Evolutionary conservation across 768 basidiomycete genomes (phyloP).

Genomic region (Leccinum disarticulatum): DNA sequence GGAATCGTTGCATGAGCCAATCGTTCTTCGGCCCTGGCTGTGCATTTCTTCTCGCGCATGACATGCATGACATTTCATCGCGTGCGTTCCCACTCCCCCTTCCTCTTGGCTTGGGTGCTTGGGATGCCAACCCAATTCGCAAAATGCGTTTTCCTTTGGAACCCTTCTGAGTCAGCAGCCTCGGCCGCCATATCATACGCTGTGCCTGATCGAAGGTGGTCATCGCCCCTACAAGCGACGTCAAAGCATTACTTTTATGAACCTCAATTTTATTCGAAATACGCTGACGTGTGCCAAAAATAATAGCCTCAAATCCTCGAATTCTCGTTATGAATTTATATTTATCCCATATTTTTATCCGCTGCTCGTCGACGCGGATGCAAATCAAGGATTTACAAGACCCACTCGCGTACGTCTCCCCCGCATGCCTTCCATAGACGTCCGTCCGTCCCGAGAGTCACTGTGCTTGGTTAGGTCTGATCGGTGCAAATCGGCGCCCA

Average conservation of each 20-base stretch:
- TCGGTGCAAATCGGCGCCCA: conserved; percentile 10
- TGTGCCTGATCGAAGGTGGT: conserved; percentile 30
- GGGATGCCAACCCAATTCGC: conserved; percentile 1
- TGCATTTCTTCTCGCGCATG: conserved; percentile 3
- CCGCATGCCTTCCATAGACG: neutral
- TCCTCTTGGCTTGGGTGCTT: neutral
- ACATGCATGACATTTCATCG: neutral
- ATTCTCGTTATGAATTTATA: conserved; percentile 14
- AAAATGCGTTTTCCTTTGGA: neutral
- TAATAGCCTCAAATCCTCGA: conserved; percentile 26
- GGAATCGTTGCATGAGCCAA: conserved; percentile 6
- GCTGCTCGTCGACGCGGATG: neutral
- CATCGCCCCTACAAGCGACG: conserved; percentile 23
- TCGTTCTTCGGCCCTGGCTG: conserved; percentile 2
- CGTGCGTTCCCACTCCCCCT: neutral
- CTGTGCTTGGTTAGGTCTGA: neutral
- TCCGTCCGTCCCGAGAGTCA: neutral
- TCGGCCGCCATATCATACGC: neutral
- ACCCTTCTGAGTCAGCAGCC: conserved; percentile 4
- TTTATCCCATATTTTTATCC: conserved; percentile 29
- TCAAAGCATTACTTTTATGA: conserved; percentile 21
- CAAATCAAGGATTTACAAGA: neutral
- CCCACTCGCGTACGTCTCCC: neutral
- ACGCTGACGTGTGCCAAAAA: conserved; percentile 27
- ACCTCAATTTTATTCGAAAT: conserved; percentile 25